Evolutionary conservation across 1,139 yeast species (phyloP).

Genomic region (Sugiyamaella pinicola): DNA sequence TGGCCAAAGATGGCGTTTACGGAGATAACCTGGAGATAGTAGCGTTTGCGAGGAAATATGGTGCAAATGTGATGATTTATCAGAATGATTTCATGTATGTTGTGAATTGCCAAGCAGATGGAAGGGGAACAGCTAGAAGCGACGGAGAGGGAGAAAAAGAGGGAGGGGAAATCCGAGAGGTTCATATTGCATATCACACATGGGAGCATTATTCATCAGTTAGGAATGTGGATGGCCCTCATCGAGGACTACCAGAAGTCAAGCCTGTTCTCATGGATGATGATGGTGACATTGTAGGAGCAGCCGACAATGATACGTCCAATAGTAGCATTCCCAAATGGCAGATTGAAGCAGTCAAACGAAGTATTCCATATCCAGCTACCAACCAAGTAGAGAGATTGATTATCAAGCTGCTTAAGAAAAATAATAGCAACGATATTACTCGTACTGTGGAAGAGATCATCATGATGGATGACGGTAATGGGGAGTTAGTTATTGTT

Average conservation of each 20-base stretch:
- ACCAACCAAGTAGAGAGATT: constrained; percentile 24
- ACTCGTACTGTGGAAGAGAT: constrained; percentile 32
- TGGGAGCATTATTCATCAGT: constrained; percentile 50
- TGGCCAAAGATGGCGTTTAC: constrained; percentile 46
- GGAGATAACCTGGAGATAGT: constrained; percentile 49
- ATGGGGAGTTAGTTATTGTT: constrained; percentile 10
- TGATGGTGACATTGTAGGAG: constrained; percentile 18
- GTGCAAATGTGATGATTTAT: constrained; percentile 42
- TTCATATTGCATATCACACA: constrained; percentile 47
- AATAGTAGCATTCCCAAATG: constrained; percentile 31
- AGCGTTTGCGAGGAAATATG: constrained; percentile 43
- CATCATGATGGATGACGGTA: constrained; percentile 25
- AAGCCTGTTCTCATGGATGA: constrained; percentile 24
- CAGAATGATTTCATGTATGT: constrained; percentile 44
- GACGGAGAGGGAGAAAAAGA: not conserved
- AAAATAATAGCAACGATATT: constrained; percentile 31
- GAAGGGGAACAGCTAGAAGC: constrained; percentile 17
- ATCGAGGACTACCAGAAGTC: constrained; percentile 43
- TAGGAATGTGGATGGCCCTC: constrained; percentile 45
- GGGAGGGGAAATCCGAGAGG: constrained; percentile 21
- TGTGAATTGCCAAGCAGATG: constrained; percentile 31
- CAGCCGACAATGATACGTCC: constrained; percentile 9
- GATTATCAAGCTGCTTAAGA: constrained; percentile 27
- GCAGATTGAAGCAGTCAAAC: constrained; percentile 40
- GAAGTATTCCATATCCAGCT: constrained; percentile 31